Evolutionary conservation across 805 yeast species (phyloP), one percentile per base, ranked within the genome.

Genomic region (Ogataea sp.): DNA sequence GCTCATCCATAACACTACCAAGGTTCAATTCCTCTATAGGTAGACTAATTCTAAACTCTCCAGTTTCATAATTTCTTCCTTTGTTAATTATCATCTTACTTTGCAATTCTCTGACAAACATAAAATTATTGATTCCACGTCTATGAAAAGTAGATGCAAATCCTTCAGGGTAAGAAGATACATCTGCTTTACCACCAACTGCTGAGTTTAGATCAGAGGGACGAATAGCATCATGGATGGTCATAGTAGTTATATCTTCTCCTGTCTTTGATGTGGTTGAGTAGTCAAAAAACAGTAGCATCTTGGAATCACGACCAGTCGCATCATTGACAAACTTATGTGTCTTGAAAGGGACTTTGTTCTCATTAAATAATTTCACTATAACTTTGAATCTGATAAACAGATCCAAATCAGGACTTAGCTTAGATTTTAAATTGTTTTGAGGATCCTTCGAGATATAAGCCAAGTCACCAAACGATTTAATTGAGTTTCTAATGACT

Each of bases 61-160:
- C 71, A 6, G 57, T 53, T 42, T 62, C 66, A 15, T 44, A 51
- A 28, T 40, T 43, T 32, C 58, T 52, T 18, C 58, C 47, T 38
- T 66, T 67, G 17, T 63, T 64, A 13, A 69, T 59, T 16, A 68
- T 62, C 48, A 69, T 58, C 43, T 70, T 70, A 26, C 70, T 63
- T 42, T 70, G 75, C 23, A 70, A 50, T 44, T 70, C 75, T 41
- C 75, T 55, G 3, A 70, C 73, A 55, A 70, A 70, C 74, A 70
- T 70, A 44, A 70, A 70, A 45, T 67, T 67, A 41, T 68, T 70
- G n/a, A 58, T 58, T 3, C 73, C 73, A 34, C 75, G 50, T 35
- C 65, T 59, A 48, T 70, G 71, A 48, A 70, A 70, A 5, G 75
- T 70, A 1, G 75, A 70, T 2, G 73, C 59, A 37, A 69, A 70